These are phyloP conservation scores for Pythium diclinum DNA, from an alignment of 352 stramenopile genomes.

Conservation along the genomic window DNA sequence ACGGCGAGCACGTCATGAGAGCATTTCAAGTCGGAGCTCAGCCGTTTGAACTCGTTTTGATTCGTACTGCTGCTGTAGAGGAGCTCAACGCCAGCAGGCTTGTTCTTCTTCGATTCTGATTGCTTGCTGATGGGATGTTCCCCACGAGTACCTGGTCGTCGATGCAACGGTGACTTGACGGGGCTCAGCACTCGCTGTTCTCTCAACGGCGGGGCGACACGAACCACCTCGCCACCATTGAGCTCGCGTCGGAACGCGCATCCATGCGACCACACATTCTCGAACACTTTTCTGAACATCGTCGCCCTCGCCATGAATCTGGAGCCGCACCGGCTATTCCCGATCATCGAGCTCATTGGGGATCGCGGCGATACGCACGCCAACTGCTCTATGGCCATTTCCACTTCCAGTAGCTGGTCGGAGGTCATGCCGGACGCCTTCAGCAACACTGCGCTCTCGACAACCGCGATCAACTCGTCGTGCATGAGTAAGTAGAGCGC, in stretches of 20 bases:
- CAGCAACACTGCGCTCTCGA: slow-evolving; percentile 49
- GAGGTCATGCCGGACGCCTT: slow-evolving; percentile 30
- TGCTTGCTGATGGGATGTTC: background rate
- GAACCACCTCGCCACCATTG: background rate
- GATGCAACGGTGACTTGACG: background rate
- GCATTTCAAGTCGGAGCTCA: slow-evolving; percentile 1
- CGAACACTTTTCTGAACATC: slow-evolving; percentile 22
- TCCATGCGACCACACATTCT: slow-evolving; percentile 26
- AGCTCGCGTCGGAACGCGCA: slow-evolving; percentile 16
- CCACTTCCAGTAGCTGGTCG: slow-evolving; percentile 57
- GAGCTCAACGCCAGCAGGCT: background rate
- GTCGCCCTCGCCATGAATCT: background rate
- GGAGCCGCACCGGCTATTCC: background rate
- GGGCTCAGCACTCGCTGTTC: background rate
- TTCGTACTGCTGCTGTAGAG: background rate
- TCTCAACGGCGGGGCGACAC: background rate
- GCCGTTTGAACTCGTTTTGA: slow-evolving; percentile 1
- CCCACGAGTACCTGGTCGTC: background rate
- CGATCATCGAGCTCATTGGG: background rate
- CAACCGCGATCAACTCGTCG: slow-evolving; percentile 32
- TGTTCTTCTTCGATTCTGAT: background rate
- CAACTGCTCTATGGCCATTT: slow-evolving; percentile 40
- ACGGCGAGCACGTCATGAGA: background rate
- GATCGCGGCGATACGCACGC: background rate
- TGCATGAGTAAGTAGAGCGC: slow-evolving; percentile 44